Base-by-base conservation (phyloP, 2,329 filamentous ascomycete species). In the Colletotrichum sp. region DNA sequence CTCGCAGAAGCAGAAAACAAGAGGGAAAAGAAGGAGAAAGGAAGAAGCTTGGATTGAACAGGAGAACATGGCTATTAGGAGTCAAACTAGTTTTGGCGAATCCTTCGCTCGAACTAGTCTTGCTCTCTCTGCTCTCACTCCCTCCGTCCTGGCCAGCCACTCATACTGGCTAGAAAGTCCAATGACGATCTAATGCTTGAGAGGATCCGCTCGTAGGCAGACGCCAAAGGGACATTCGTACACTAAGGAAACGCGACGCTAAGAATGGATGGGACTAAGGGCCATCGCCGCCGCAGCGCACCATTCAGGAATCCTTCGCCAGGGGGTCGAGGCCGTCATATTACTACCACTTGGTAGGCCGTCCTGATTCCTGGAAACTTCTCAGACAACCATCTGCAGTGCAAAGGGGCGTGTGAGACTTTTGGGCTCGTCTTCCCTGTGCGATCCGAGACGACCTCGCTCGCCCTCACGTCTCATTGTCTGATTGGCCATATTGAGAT, bases 221-320 rank as follows among this genome's bases (percentile, higher is more conserved):
- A 36, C 52, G 27, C 66, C 22, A 44, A 68, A 59, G 12, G 57
- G 65, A 48, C 19, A 68, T 57, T n/a, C n/a, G 44, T 12, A 16
- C 9, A 59, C 44, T 55, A 68, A 59, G 19, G n/a, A 57, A 39
- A 1, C 5, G 32, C 11, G 28, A 71, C 68, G 61, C 68, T 74
- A 71, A 36, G 13, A 25, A 13, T 32, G 61, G 61, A 32, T 65
- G 61, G 13, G 68, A 55, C 36, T 39, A 75, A 61, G 61, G 39
- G 4, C 44, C 67, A 39, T 44, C 44, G 22, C 60, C 27, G 60
- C 15, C 25, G 72, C 44, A 27, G 30, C 15, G 68, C 36, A 61
- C 61, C 61, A n/a, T 34, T 71, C 72, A 28, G 9, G 68, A 72
- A 75, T 75, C 72, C 72, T 75, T 75, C 63, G 61, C 36, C 68